Evolutionary conservation across 1,139 yeast genomes (phyloP).

Genomic region (Lodderomyces orthopsilosis): DNA sequence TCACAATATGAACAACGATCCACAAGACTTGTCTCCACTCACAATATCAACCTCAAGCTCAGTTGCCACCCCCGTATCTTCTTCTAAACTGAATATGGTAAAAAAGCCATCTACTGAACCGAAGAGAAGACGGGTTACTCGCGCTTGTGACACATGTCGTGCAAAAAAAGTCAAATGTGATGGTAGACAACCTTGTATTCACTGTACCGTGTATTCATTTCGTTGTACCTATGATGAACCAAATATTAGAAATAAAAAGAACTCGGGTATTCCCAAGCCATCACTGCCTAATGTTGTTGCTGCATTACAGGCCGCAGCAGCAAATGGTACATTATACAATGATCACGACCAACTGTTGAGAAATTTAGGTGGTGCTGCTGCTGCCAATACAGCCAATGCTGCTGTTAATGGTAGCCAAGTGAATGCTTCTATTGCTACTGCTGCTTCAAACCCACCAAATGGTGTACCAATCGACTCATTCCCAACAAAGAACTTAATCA

Average conservation of each 20-base stretch:
- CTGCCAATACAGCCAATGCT: too few species aligned
- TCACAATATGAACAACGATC: not conserved
- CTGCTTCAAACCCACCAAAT: slow-evolving; percentile 4
- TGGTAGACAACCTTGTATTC: slow-evolving; percentile 83
- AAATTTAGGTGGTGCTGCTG: slow-evolving; percentile 1
- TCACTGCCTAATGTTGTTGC: slow-evolving; percentile 19
- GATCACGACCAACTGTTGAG: not conserved
- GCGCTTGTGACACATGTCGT: slow-evolving; percentile 83
- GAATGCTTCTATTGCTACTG: slow-evolving; percentile 14
- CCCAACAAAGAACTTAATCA: slow-evolving; percentile 18
- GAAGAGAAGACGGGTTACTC: slow-evolving; percentile 74
- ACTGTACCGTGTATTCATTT: slow-evolving; percentile 85
- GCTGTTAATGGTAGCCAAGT: too few species aligned
- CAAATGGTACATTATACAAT: slow-evolving; percentile 5
- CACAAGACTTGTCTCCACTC: not conserved
- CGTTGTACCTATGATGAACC: slow-evolving; percentile 72
- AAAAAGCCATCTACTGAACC: slow-evolving; percentile 17
- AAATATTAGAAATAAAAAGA: slow-evolving; percentile 53
- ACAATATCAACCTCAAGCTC: not conserved
- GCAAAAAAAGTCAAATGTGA: slow-evolving; percentile 84
- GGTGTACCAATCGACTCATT: slow-evolving; percentile 10
- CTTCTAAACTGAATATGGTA: not conserved
- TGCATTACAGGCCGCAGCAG: slow-evolving; percentile 15
- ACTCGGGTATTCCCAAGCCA: slow-evolving; percentile 33
- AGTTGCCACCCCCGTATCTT: not conserved